Conservation (phyloP, 164 flowering plant genomes). For the Stephania yunnanensis region DNA sequence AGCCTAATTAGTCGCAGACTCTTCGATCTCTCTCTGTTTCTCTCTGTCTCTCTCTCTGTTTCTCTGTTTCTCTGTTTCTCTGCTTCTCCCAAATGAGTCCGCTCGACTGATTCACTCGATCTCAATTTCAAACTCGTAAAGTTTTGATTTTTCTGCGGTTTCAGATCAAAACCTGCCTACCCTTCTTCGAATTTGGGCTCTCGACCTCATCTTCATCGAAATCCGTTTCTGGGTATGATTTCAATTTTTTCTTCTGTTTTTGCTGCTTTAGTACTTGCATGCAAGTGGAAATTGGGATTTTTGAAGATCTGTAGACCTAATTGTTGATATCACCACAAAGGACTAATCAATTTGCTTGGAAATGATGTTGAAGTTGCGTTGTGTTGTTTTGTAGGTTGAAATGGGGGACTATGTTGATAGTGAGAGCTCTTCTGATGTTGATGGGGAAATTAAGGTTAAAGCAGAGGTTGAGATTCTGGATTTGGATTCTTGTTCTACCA, state of each 20-base stretch:
- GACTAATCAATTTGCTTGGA: no score
- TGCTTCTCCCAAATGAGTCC: not conserved
- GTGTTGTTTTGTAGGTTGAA: conserved; percentile 2
- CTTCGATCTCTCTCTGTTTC: not conserved
- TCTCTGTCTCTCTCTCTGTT: not conserved
- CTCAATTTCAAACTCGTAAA: no score
- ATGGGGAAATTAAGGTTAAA: conserved; percentile 12
- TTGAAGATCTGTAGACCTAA: no score
- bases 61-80: not conserved
- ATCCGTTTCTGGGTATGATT: not conserved
- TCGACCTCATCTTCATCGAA: not conserved
- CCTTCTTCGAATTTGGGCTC: no score
- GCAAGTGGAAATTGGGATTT: not conserved
- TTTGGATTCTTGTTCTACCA: conserved; percentile 25
- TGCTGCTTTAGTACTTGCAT: not conserved
- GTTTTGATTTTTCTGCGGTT: no score
- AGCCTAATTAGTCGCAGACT: not conserved
- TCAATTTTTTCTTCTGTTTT: not conserved
- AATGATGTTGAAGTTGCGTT: not conserved
- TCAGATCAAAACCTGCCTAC: no score
- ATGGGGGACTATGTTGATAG: conserved; percentile 10
- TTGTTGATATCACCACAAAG: no score
- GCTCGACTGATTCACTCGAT: not conserved
- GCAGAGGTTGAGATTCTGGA: conserved; percentile 33
- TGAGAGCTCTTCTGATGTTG: conserved; percentile 25